Conservation (phyloP, 257 asterid genomes). For the Voacanga thouarsii region DNA sequence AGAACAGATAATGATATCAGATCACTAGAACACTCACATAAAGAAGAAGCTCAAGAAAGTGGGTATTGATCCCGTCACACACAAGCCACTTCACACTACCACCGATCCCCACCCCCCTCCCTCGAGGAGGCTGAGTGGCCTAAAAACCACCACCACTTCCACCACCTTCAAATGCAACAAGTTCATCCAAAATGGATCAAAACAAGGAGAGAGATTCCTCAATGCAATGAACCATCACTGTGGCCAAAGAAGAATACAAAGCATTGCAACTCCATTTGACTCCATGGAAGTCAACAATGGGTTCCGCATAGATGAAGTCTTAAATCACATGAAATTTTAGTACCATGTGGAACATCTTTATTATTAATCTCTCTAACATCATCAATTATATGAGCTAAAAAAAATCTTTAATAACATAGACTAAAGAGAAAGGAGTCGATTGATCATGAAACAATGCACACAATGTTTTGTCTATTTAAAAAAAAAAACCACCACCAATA, state of each 20-base stretch:
- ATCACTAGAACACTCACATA: slow-evolving; percentile 96
- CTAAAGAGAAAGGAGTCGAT: too few relatives aligned
- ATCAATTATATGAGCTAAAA: too few relatives aligned
- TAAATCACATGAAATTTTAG: slow-evolving; percentile 61
- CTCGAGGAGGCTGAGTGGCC: slow-evolving; percentile 11
- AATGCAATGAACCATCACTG: slow-evolving; percentile 25
- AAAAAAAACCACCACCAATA: too few relatives aligned
- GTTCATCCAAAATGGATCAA: not conserved
- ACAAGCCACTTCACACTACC: slow-evolving; percentile 57
- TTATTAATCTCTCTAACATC: too few relatives aligned
- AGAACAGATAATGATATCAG: slow-evolving; percentile 95
- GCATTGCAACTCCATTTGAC: slow-evolving; percentile 8
- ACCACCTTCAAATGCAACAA: not conserved
- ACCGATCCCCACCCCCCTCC: slow-evolving; percentile 21
- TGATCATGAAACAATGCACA: too few relatives aligned
- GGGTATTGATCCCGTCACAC: slow-evolving; percentile 91
- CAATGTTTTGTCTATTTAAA: too few relatives aligned
- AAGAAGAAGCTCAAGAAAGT: too few relatives aligned
- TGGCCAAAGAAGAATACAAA: slow-evolving; percentile 12
- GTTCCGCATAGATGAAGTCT: slow-evolving; percentile 69
- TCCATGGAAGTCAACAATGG: slow-evolving; percentile 48
- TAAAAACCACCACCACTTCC: slow-evolving; percentile 9
- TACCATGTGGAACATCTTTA: too few relatives aligned
- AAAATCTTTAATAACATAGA: too few relatives aligned
- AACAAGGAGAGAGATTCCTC: slow-evolving; percentile 19